Conservation (phyloP, 306 rosid species). For the Lablab purpureus region DNA sequence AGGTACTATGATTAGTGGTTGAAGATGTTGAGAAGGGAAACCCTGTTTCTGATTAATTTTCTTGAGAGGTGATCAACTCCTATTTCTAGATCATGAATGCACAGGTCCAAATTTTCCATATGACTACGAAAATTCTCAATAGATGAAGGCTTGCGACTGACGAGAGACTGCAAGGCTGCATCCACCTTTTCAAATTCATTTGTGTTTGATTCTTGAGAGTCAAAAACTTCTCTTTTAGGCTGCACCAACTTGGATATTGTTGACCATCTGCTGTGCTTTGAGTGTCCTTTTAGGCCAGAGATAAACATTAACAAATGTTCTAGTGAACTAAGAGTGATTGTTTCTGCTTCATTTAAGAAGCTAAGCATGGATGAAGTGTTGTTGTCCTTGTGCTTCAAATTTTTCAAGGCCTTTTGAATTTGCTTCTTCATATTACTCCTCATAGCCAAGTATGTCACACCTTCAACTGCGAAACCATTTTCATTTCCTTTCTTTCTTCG, state of each 20-base stretch:
- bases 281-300: slow-evolving; percentile 27
- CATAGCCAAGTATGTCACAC: slow-evolving; percentile 35
- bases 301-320: slow-evolving; percentile 41
- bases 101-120: slow-evolving; percentile 42
- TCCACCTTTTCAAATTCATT: slow-evolving; percentile 43
- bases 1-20: slow-evolving; percentile 36
- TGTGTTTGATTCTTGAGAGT: slow-evolving; percentile 23
- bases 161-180: too few relatives aligned
- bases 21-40: slow-evolving; percentile 50
- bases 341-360: slow-evolving; percentile 43
- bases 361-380: slow-evolving; percentile 6
- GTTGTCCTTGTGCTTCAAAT: slow-evolving; percentile 38
- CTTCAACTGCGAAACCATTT: slow-evolving; percentile 21
- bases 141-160: slow-evolving; percentile 30
- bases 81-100: slow-evolving; percentile 50
- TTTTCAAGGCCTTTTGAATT: slow-evolving; percentile 35
- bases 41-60: slow-evolving; percentile 46
- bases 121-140: slow-evolving; percentile 36
- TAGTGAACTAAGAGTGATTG: slow-evolving; percentile 32
- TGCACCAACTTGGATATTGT: slow-evolving; percentile 44
- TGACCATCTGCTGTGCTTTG: slow-evolving; percentile 45
- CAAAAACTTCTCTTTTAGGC: slow-evolving; percentile 41
- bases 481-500: slow-evolving; percentile 42
- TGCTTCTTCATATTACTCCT: slow-evolving; percentile 44
- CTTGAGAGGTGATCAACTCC: slow-evolving; percentile 48